These are phyloP conservation scores for Boletus reticulatus DNA, from an alignment of 768 basidiomycete genomes.

Conservation along the genomic window DNA sequence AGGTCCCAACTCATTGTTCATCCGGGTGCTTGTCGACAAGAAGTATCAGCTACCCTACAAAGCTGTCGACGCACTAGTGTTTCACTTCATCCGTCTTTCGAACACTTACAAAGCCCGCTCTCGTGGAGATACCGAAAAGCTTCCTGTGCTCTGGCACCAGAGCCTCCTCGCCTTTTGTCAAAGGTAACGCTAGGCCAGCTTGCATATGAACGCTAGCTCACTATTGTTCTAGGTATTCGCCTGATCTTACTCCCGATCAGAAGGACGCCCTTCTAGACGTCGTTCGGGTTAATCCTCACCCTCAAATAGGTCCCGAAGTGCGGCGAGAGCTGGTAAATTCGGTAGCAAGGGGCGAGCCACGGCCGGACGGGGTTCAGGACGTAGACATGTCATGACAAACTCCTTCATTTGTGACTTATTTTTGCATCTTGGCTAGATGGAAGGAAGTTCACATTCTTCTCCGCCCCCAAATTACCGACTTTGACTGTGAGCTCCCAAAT, in stretches of 20 bases:
- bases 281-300: slow-evolving; percentile 79
- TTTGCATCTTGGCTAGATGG: background rate
- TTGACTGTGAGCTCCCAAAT: too few relatives aligned
- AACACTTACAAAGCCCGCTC: slow-evolving; percentile 80
- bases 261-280: slow-evolving; percentile 97
- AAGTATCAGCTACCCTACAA: slow-evolving; percentile 98
- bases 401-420: background rate
- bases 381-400: slow-evolving; percentile 52
- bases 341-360: slow-evolving; percentile 80
- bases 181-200: slow-evolving; percentile 48
- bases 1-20: slow-evolving; percentile 95
- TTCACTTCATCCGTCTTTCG: slow-evolving; percentile 96
- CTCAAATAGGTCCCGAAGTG: slow-evolving; percentile 86
- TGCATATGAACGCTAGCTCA: background rate
- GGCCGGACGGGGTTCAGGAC: slow-evolving; percentile 63
- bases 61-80: slow-evolving; percentile 94
- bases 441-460: background rate
- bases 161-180: slow-evolving; percentile 92
- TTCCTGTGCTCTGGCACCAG: slow-evolving; percentile 99
- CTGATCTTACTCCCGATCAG: slow-evolving; percentile 93
- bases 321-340: slow-evolving; percentile 87
- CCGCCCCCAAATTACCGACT: background rate
- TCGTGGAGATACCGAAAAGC: slow-evolving; percentile 68
- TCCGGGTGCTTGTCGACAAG: slow-evolving; percentile 95
- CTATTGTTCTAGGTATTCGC: slow-evolving; percentile 66